A percentile compares a stretch with the other conserved stretches of the same genome.
Evolutionary conservation across 2,329 filamentous ascomycete species (phyloP).

Genomic region (Whalleya microplaca): DNA sequence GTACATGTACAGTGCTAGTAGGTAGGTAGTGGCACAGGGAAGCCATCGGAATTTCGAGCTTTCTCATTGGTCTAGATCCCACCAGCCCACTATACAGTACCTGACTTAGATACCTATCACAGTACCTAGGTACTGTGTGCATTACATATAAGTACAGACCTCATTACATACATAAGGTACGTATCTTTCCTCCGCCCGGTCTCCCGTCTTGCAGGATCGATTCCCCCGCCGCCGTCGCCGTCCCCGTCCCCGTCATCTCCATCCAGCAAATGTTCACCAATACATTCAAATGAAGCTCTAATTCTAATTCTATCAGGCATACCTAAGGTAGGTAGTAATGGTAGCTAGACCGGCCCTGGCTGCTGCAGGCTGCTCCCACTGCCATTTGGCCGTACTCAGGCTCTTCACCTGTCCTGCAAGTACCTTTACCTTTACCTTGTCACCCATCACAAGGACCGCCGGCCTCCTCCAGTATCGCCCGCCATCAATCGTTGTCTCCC

Average conservation of each 20-base stretch:
- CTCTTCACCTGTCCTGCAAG: slow-evolving; percentile 30
- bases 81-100: not conserved
- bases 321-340: no score
- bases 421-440: no score
- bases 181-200: no score
- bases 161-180: no score
- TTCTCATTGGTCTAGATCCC: slow-evolving; percentile 20
- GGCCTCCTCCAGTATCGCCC: slow-evolving; percentile 11
- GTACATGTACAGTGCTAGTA: no score
- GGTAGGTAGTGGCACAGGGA: not conserved
- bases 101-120: no score
- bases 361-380: slow-evolving; percentile 35
- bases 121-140: no score
- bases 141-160: no score
- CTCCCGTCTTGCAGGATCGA: not conserved
- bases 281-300: no score
- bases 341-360: slow-evolving; percentile 31
- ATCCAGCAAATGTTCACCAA: no score
- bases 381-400: slow-evolving; percentile 32
- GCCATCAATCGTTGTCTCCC: slow-evolving; percentile 3
- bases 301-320: slow-evolving; percentile 4
- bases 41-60: not conserved
- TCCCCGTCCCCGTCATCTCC: no score
- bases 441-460: slow-evolving; percentile 18
- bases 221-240: no score